A percentile compares a stretch with the other conserved stretches of the same genome.
phyloP scores from a whole-genome alignment of 2,329 filamentous ascomycete genomes.

The Aspergillus ustus region DNA sequence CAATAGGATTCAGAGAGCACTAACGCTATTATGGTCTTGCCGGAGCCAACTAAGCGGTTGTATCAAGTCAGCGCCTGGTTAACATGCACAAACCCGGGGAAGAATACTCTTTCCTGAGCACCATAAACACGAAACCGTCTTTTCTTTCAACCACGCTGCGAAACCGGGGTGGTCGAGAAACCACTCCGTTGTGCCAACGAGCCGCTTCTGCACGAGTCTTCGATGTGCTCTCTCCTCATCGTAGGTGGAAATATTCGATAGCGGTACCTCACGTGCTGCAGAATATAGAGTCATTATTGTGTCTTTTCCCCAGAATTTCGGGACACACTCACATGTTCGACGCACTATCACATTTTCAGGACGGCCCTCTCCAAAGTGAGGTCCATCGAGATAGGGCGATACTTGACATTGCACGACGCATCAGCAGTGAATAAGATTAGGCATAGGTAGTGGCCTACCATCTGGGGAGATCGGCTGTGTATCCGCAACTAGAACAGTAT shows the following conservation, averaged over 20 bases:
- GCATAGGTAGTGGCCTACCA: too few species aligned
- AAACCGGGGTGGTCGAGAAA: conserved; percentile 22
- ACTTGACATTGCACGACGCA: too few species aligned
- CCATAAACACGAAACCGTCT: conserved; percentile 21
- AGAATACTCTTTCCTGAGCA: conserved; percentile 29
- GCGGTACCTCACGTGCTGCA: too few species aligned
- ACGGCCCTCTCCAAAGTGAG: too few species aligned
- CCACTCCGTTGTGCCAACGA: conserved; percentile 27
- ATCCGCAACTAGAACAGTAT: too few species aligned
- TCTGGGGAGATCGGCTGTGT: too few species aligned
- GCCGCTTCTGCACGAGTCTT: conserved; percentile 25
- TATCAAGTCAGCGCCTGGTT: not conserved
- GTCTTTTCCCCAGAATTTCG: too few species aligned
- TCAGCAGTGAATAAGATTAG: too few species aligned
- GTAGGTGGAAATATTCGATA: conserved; percentile 22
- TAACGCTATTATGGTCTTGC: conserved; percentile 23
- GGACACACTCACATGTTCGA: too few species aligned
- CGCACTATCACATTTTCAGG: too few species aligned
- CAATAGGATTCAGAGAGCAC: not conserved
- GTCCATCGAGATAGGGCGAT: too few species aligned
- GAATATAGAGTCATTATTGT: too few species aligned
- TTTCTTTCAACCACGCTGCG: conserved; percentile 23
- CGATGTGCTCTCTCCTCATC: conserved; percentile 26
- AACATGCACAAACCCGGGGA: not conserved
- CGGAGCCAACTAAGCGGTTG: conserved; percentile 17